A percentile compares a stretch with the other conserved stretches of the same genome.
Conservation (phyloP, 257 asterid species). For the Solanum tarapatanum region DNA sequence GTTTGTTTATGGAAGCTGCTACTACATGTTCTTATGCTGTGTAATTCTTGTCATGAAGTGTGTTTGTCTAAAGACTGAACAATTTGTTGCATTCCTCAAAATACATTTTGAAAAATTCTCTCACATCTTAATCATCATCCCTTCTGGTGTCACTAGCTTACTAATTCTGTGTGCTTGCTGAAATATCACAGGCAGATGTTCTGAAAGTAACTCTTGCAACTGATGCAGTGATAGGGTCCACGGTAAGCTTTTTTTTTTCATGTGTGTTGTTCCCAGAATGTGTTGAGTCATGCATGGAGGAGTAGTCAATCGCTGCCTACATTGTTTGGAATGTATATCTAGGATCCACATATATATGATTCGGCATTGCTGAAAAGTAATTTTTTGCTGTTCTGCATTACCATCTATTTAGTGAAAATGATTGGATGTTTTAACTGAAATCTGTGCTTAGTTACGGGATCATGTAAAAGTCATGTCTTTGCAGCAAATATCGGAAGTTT, state of each 20-base stretch:
- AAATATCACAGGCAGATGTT: slow-evolving; percentile 45
- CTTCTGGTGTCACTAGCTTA: background rate
- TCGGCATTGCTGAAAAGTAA: background rate
- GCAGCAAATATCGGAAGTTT: background rate
- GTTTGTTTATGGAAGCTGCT: background rate
- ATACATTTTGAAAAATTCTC: background rate
- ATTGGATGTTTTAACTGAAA: background rate
- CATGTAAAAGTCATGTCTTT: background rate
- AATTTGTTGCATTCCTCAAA: background rate
- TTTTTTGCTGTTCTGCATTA: background rate
- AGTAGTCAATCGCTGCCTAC: background rate
- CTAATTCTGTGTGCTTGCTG: background rate
- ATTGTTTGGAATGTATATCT: background rate
- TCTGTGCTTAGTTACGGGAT: background rate
- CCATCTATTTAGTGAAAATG: background rate
- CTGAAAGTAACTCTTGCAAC: slow-evolving; percentile 94
- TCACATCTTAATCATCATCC: background rate
- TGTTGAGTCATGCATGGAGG: background rate
- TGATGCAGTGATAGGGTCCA: slow-evolving; percentile 81
- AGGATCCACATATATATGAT: background rate
- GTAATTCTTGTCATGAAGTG: background rate
- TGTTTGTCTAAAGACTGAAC: background rate
- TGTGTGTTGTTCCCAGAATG: background rate
- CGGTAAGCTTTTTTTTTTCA: slow-evolving; percentile 29
- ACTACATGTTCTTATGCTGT: background rate